Percentiles rank a stretch among this genome's conserved stretches.
These are phyloP conservation scores for Nymphaea thermarum DNA, from an alignment of 164 flowering plant genomes.

Conservation along the genomic window DNA sequence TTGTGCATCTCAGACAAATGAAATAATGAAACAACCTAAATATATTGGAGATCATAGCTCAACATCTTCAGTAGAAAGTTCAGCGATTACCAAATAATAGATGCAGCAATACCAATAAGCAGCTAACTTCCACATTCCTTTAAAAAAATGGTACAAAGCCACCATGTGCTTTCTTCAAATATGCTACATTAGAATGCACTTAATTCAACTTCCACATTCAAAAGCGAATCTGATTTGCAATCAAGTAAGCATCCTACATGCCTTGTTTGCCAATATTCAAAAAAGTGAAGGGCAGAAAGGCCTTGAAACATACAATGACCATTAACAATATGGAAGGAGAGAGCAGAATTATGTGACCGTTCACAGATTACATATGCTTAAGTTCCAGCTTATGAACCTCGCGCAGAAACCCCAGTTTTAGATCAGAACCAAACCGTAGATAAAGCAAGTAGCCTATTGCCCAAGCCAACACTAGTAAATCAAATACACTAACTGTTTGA, in stretches of 20 bases:
- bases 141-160: not conserved
- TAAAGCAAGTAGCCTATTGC: not conserved
- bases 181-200: too few species aligned
- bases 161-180: not conserved
- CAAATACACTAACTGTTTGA: too few species aligned
- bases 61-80: too few species aligned
- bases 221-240: too few species aligned
- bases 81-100: too few species aligned
- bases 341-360: not conserved
- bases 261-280: not conserved
- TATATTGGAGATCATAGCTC: too few species aligned
- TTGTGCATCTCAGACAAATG: too few species aligned
- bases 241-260: too few species aligned
- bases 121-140: not conserved
- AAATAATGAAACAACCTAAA: too few species aligned
- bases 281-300: not conserved
- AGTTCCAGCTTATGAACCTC: not conserved
- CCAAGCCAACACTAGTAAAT: not conserved
- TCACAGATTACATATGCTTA: not conserved
- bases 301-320: not conserved
- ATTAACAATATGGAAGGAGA: not conserved
- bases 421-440: not conserved
- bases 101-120: not conserved
- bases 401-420: not conserved
- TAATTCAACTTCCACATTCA: too few species aligned